phyloP scores from a whole-genome alignment of 2,329 filamentous ascomycete species.

The Fusarium piperis region DNA sequence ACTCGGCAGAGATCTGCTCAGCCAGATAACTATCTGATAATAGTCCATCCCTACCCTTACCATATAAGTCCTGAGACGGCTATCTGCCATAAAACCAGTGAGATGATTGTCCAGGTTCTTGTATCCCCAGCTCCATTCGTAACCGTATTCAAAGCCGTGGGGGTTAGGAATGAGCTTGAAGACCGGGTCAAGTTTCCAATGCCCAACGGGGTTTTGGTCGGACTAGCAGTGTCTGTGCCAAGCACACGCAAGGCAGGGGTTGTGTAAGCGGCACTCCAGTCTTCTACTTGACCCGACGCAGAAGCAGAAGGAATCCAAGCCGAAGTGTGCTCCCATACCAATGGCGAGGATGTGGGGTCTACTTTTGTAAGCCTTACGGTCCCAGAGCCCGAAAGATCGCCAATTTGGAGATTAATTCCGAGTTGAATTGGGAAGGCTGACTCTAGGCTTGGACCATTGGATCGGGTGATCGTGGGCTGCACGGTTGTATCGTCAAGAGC shows the following conservation, averaged over 20 bases:
- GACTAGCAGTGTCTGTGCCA: not conserved
- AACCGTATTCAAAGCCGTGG: not conserved
- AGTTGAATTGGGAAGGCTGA: not conserved
- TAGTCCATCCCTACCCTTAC: not conserved
- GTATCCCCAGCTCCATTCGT: not conserved
- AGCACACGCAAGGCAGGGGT: not conserved
- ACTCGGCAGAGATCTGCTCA: not conserved
- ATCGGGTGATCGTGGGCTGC: not conserved
- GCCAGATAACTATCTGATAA: not conserved
- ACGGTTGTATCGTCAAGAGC: not conserved
- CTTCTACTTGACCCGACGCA: not conserved
- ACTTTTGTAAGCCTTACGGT: not conserved
- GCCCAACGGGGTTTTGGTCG: not conserved
- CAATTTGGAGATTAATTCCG: not conserved
- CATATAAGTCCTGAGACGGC: not conserved
- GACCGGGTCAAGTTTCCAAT: not conserved
- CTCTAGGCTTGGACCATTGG: not conserved
- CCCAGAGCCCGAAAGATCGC: not conserved
- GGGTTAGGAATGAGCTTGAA: not conserved
- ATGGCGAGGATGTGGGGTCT: not conserved
- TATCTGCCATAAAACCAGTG: not conserved
- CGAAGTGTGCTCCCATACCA: not conserved
- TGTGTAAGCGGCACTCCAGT: not conserved
- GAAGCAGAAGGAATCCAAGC: not conserved
- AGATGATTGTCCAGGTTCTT: not conserved